Conservation (phyloP, 83 land plant species). For the Picea abies region DNA sequence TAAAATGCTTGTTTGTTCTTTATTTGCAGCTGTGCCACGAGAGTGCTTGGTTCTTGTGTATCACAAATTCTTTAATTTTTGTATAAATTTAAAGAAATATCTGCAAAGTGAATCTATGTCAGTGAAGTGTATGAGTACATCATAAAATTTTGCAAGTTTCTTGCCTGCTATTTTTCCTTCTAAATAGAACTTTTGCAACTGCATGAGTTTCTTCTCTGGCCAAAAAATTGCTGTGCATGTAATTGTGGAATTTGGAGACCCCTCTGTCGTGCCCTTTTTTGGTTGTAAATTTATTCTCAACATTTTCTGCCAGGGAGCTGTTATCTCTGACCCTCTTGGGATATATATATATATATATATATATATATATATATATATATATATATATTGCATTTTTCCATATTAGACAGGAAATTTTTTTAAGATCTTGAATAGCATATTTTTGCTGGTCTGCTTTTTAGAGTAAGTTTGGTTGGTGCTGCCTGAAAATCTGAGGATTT, state of each 20-base stretch:
- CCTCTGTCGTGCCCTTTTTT: too few relatives aligned
- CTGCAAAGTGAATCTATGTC: neutral
- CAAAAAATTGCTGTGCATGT: too few relatives aligned
- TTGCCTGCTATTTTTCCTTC: too few relatives aligned
- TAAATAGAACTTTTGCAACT: too few relatives aligned
- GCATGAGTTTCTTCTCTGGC: too few relatives aligned
- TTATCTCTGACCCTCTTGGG: neutral
- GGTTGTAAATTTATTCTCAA: too few relatives aligned
- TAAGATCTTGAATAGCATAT: neutral
- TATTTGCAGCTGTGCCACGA: neutral
- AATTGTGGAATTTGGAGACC: too few relatives aligned
- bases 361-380: too few relatives aligned
- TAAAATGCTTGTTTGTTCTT: neutral
- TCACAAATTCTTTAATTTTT: neutral
- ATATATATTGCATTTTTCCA: too few relatives aligned
- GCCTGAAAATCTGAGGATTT: neutral
- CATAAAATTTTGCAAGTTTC: neutral
- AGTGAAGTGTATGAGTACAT: neutral
- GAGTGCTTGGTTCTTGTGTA: too few relatives aligned
- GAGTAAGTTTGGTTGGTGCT: neutral
- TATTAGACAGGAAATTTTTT: neutral
- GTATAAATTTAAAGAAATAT: neutral
- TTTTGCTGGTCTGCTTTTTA: neutral
- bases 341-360: too few relatives aligned
- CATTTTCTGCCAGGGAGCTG: neutral